Conservation (phyloP, 2,329 filamentous ascomycete genomes). For the Aureobasidium sp. region DNA sequence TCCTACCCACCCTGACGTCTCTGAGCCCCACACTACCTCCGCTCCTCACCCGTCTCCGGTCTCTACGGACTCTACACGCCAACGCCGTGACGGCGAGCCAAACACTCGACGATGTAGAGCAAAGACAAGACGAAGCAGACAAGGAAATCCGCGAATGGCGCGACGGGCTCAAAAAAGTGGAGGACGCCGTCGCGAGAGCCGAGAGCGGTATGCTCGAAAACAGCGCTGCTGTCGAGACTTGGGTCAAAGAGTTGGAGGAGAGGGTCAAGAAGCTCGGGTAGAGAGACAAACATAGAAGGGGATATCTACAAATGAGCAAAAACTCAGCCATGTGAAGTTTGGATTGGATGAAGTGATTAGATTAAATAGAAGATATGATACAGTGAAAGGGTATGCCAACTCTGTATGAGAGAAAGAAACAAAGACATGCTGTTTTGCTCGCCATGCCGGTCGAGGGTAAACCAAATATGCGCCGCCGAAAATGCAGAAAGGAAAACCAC, state of each 20-base stretch:
- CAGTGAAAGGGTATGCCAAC: neutral
- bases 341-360: neutral
- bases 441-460: neutral
- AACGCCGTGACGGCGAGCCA: slow-evolving; percentile 77
- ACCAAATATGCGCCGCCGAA: neutral
- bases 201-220: slow-evolving; percentile 69
- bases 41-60: slow-evolving; percentile 76
- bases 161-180: slow-evolving; percentile 71
- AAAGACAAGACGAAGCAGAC: slow-evolving; percentile 72
- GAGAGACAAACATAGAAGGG: neutral
- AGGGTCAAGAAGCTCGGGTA: slow-evolving; percentile 50
- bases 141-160: slow-evolving; percentile 81
- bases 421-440: neutral
- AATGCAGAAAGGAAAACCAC: neutral
- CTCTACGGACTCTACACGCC: slow-evolving; percentile 75
- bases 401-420: neutral
- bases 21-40: slow-evolving; percentile 78
- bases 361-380: neutral
- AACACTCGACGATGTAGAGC: slow-evolving; percentile 70
- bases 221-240: slow-evolving; percentile 75
- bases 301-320: neutral
- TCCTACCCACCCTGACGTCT: slow-evolving; percentile 79
- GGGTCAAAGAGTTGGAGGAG: slow-evolving; percentile 80
- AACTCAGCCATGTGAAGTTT: neutral
- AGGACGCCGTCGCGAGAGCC: slow-evolving; percentile 64